Percentiles rank a stretch among this genome's conserved stretches.
Conservation (phyloP, 495 filamentous ascomycete species). For the Cercophora newfieldiana region DNA sequence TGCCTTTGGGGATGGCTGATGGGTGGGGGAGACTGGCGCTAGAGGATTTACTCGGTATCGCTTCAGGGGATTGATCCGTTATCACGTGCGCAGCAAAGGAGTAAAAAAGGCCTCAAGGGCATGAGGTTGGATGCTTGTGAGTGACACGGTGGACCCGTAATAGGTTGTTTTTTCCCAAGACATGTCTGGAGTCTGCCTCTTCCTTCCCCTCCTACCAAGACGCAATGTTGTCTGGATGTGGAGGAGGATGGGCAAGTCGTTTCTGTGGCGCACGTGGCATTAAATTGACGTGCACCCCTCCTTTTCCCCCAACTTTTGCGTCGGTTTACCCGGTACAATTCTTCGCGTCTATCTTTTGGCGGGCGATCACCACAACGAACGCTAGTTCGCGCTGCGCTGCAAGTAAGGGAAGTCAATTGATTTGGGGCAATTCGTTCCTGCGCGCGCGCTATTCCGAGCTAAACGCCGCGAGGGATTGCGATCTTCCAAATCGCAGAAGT, state of each 20-base stretch:
- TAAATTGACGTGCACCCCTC: slow-evolving; percentile 7
- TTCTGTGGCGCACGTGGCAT: slow-evolving; percentile 6
- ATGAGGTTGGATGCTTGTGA: too few relatives aligned
- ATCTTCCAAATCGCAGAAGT: neutral
- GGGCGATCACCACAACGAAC: neutral
- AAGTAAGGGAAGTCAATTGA: neutral
- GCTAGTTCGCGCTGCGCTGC: neutral
- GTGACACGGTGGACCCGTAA: too few relatives aligned
- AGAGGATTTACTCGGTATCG: neutral
- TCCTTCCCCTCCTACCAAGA: too few relatives aligned
- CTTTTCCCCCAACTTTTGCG: neutral
- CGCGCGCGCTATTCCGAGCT: neutral
- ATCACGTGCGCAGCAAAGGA: too few relatives aligned
- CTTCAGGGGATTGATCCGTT: neutral
- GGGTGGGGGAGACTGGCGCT: neutral
- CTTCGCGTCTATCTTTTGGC: too few relatives aligned
- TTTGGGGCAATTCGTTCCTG: neutral
- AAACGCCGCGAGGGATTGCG: neutral
- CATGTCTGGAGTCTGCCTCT: too few relatives aligned
- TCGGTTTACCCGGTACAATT: neutral
- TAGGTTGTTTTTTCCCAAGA: too few relatives aligned
- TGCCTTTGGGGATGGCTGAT: neutral
- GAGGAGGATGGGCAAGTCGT: neutral
- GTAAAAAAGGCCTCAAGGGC: neutral
- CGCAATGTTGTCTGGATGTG: neutral